Base-by-base conservation (phyloP, 176 grass and related monocot genomes). In the Bromus sterilis region DNA sequence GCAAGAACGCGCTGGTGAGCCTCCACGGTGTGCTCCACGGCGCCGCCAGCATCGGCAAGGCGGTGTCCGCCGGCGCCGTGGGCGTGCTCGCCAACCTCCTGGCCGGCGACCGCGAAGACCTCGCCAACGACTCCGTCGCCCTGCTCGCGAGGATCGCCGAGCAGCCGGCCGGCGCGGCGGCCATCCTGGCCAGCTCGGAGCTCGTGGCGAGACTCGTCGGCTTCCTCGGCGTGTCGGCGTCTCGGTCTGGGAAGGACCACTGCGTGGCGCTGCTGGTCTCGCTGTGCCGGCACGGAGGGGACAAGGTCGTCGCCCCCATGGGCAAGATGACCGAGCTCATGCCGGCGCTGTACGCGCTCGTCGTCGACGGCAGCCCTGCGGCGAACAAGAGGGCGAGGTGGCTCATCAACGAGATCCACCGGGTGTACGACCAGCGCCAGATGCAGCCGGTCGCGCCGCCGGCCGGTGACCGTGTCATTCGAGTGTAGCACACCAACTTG, bases 331-430 rank as follows among this genome's bases (percentile, higher is more conserved):
- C 92, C 2, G 42, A 14, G 36, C 78, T 98, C 1, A 93, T 93
- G 92, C 78, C 84, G 5, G 80, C 86, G 7, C 76, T 98, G 41
- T 98, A 98, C 80, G 84, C 80, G 58, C 78, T 95, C 30, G 78
- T 86, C 59, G 76, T 67, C 21, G 90, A 93, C 14, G 90, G 96
- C 9, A 71, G 76, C 3, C 40, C 88, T 23, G 49, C 56, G 34
- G 92, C 76, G 2, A 42, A 76, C 4, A 93, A 76, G 84, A 95
- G 79, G 41, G 90, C 95, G 4, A 81, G 84, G 58, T 93, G 66
- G 86, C 58, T 98, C 9, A 71, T 98, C 55, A 89, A 93, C 37
- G 90, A 83, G 58, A 95, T 98, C 51, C 92, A 95, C 74, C 72
- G 30, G 13, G 75, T 77, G 49, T 74, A 83, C 58, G 86, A 91